These are phyloP conservation scores for Moesziomyces sp. DNA, from an alignment of 1,284 basidiomycete species.

Conservation along the genomic window DNA sequence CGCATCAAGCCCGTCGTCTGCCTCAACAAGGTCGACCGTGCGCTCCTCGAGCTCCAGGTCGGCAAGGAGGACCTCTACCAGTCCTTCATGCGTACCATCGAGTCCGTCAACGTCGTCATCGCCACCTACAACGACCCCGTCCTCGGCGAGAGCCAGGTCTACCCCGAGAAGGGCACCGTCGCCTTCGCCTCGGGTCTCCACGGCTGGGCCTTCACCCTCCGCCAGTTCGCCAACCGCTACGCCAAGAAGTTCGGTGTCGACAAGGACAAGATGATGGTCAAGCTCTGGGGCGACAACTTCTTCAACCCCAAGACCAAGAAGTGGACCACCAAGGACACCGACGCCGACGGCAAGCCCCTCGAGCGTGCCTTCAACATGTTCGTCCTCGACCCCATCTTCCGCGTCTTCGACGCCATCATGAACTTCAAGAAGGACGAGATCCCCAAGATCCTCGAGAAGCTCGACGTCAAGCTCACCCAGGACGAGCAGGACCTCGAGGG, in stretches of 20 bases:
- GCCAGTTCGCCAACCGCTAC: slow-evolving; percentile 94
- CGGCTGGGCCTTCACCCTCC: slow-evolving; percentile 99
- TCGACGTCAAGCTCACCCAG: slow-evolving; percentile 87
- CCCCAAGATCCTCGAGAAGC: slow-evolving; percentile 89
- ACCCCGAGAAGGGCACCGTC: slow-evolving; percentile 97
- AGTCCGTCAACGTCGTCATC: slow-evolving; percentile 98
- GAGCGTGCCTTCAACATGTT: slow-evolving; percentile 77
- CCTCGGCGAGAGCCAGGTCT: slow-evolving; percentile 98
- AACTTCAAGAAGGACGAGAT: slow-evolving; percentile 99
- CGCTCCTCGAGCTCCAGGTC: slow-evolving; percentile 97
- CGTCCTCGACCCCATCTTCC: slow-evolving; percentile 99
- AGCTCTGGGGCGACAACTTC: slow-evolving; percentile 99
- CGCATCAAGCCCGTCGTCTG: slow-evolving; percentile 99
- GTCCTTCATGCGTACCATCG: slow-evolving; percentile 96
- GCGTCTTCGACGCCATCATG: slow-evolving; percentile 98
- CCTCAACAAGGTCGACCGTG: slow-evolving; percentile 99
- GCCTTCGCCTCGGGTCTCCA: slow-evolving; percentile 99
- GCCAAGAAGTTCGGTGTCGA: slow-evolving; percentile 99
- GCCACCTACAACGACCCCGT: slow-evolving; percentile 95
- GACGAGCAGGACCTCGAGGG: slow-evolving; percentile 96
- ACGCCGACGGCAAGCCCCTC: slow-evolving; percentile 85
- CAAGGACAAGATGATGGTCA: slow-evolving; percentile 97
- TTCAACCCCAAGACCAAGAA: slow-evolving; percentile 98
- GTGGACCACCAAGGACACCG: slow-evolving; percentile 85
- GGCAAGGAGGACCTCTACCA: slow-evolving; percentile 97